These are phyloP conservation scores for Streptanthus diversifolius DNA, from an alignment of 345 rosid species.

Conservation along the genomic window DNA sequence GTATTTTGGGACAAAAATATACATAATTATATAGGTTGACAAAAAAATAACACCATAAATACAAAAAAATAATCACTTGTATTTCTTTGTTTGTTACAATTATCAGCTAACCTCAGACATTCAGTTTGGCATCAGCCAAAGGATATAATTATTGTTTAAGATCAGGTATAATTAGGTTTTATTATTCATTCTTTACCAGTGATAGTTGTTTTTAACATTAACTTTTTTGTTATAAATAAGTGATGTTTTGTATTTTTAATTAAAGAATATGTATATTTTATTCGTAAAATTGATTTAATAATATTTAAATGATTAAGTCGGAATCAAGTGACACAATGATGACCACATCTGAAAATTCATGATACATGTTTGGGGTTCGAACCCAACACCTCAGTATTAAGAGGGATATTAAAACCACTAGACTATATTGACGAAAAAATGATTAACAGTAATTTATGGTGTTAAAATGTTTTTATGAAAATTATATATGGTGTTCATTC, in stretches of 20 bases:
- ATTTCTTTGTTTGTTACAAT: too few relatives aligned
- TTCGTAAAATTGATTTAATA: too few relatives aligned
- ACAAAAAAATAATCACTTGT: too few relatives aligned
- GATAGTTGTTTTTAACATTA: background rate
- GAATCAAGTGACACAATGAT: too few relatives aligned
- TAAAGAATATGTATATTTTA: too few relatives aligned
- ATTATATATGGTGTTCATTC: background rate
- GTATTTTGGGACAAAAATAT: background rate
- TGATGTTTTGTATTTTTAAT: background rate
- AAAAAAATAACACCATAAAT: background rate
- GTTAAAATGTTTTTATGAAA: background rate
- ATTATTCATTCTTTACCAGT: background rate
- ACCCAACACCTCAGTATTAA: too few relatives aligned
- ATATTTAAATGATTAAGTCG: background rate
- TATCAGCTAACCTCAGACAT: background rate
- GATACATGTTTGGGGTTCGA: too few relatives aligned
- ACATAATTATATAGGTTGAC: background rate
- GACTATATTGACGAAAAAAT: too few relatives aligned
- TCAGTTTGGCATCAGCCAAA: conserved; percentile 2
- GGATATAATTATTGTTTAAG: background rate
- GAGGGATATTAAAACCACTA: too few relatives aligned
- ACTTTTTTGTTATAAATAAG: background rate
- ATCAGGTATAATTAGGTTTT: too few relatives aligned
- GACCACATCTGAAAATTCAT: too few relatives aligned
- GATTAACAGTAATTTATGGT: background rate